A percentile compares a stretch with the other conserved stretches of the same genome.
Evolutionary conservation across 2,329 filamentous ascomycete species (phyloP).

Genomic region (Talaromyces sp.): DNA sequence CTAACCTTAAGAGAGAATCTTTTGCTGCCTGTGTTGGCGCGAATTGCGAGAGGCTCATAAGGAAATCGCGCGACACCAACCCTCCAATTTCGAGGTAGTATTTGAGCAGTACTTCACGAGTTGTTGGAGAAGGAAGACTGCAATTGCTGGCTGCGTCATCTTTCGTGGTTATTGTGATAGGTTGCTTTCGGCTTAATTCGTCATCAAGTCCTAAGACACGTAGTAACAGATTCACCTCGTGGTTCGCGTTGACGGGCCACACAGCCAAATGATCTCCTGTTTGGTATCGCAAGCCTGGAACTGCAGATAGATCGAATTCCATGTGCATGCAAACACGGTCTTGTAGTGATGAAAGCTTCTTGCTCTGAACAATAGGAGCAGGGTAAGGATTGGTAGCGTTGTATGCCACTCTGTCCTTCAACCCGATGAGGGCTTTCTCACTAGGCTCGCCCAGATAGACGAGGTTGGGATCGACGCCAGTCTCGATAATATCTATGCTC

Average conservation of each 20-base stretch:
- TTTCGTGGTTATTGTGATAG: neutral
- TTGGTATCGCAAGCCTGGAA: neutral
- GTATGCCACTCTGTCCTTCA: neutral
- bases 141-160: neutral
- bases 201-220: neutral
- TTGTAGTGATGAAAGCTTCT: neutral
- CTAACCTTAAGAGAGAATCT: conserved; percentile 75
- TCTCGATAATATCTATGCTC: neutral
- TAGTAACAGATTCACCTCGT: neutral
- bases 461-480: neutral
- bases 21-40: conserved; percentile 74
- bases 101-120: conserved; percentile 76
- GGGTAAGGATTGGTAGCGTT: neutral
- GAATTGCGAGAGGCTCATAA: conserved; percentile 77
- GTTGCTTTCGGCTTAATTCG: neutral
- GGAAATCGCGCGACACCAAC: conserved; percentile 85
- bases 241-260: neutral
- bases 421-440: neutral
- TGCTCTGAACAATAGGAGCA: neutral
- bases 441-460: neutral
- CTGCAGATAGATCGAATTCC: neutral
- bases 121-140: conserved; percentile 75
- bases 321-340: conserved; percentile 2
- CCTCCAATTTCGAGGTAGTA: conserved; percentile 93
- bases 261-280: conserved; percentile 5